Evolutionary conservation across 768 basidiomycete genomes (phyloP), one percentile per base, ranked within the genome.

Genomic region (Ephemerocybe angulata): DNA sequence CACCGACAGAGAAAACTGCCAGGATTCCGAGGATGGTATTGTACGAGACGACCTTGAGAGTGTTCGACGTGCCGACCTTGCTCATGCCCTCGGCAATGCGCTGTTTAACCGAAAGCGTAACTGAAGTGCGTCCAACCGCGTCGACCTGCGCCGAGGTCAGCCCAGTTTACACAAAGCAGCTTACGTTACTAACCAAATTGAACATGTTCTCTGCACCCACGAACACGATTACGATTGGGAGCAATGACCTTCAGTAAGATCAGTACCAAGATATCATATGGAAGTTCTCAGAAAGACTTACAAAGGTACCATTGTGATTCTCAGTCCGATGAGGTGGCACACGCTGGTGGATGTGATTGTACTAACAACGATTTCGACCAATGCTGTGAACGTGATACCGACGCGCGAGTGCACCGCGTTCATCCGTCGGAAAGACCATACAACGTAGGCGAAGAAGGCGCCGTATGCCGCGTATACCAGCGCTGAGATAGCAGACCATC

Each of bases 161-260:
- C 60, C 71, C 57, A 50, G 60, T 63, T 50, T 27, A 54, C 57
- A 51, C 53, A 41, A 25, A 50, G 54, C 42, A 47, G 62, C 31
- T 19, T 37, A 19, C 52, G 15, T 28, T 31, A 69, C 85, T 58
- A 68, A 93, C 93, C 67, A 99, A 76, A 63, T 87, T 89, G 67
- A 93, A 91, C 95, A 98, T 98, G 63, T 98, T 98, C 73, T 98
- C 96, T 2, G 93, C 90, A 2, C 96, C 96, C 13, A 96, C 89
- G 60, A 98, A 95, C 6, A 94, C 83, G 49, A 99, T 93, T 33
- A 97, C 88, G 55, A 98, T 89, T 1, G 95, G 95, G 50, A 99
- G 76, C 38, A 96, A 72, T 65, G 90, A 87, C 90, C 90, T 92
- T 27, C 29, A 50, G 25, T 30, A 41, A 51, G 48, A 54, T 55